Evolutionary conservation across 2,329 filamentous ascomycete species (phyloP).

Genomic region (Kalaharituber pfeilii): DNA sequence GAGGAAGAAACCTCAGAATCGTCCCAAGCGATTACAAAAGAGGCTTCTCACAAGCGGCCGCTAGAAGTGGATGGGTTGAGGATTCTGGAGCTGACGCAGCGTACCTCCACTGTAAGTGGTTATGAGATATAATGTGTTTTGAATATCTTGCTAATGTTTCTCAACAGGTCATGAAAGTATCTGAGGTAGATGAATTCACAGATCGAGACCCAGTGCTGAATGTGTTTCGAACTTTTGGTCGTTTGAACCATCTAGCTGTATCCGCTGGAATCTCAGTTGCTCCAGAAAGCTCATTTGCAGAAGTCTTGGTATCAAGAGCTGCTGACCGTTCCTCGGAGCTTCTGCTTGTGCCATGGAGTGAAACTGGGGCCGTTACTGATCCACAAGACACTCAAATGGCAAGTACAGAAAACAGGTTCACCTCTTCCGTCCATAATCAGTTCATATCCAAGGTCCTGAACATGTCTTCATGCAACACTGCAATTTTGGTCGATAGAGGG

Average conservation of each 20-base stretch:
- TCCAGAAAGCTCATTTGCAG: slow-evolving; percentile 59
- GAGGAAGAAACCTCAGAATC: slow-evolving; percentile 22
- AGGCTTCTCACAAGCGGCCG: slow-evolving; percentile 28
- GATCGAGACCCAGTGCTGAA: slow-evolving; percentile 72
- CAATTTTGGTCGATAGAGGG: slow-evolving; percentile 61
- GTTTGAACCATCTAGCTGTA: slow-evolving; percentile 65
- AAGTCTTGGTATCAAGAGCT: slow-evolving; percentile 54
- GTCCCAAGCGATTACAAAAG: slow-evolving; percentile 15
- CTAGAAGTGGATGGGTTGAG: slow-evolving; percentile 71
- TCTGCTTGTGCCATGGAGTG: slow-evolving; percentile 77
- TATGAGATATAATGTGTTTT: too few relatives aligned
- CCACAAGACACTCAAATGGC: slow-evolving; percentile 32
- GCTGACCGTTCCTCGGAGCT: slow-evolving; percentile 54
- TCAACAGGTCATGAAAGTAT: slow-evolving; percentile 92
- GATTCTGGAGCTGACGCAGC: slow-evolving; percentile 71
- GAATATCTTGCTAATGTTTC: too few relatives aligned
- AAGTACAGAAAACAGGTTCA: slow-evolving; percentile 38
- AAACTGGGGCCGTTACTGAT: slow-evolving; percentile 59
- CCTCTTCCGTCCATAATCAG: slow-evolving; percentile 45
- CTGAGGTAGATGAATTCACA: slow-evolving; percentile 58
- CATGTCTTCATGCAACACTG: slow-evolving; percentile 47
- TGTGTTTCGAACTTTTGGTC: slow-evolving; percentile 74
- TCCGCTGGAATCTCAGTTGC: slow-evolving; percentile 67
- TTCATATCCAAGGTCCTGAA: slow-evolving; percentile 56
- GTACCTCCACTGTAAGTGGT: slow-evolving; percentile 82